A percentile compares a stretch with the other conserved stretches of the same genome.
Conservation (phyloP, 108 stramenopile species). For the Hondaea fermentalgiana region DNA sequence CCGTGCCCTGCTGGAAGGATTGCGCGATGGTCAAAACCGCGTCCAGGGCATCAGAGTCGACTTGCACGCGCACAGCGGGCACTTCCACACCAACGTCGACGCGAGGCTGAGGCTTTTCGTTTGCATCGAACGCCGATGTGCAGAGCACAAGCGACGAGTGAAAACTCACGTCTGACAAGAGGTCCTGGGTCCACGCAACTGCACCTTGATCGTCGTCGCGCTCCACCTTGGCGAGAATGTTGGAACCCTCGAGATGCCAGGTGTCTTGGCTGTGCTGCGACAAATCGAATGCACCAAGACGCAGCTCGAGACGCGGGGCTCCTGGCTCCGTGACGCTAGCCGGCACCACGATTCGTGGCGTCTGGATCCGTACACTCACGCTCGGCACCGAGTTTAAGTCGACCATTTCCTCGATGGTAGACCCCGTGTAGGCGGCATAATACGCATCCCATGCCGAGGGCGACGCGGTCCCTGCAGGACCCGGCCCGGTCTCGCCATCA, state of each 20-base stretch:
- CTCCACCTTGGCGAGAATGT: not conserved
- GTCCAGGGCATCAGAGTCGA: not conserved
- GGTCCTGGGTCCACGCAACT: not conserved
- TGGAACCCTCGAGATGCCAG: not conserved
- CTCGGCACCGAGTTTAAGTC: not conserved
- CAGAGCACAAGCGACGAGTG: not conserved
- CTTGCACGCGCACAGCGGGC: not conserved
- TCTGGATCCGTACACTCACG: not conserved
- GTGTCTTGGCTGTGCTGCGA: not conserved
- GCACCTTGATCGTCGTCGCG: not conserved
- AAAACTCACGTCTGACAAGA: not conserved
- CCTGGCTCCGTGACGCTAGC: not conserved
- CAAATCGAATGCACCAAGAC: not conserved
- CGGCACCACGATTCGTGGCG: not conserved
- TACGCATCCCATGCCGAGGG: slow-evolving; percentile 6
- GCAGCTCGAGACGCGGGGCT: not conserved
- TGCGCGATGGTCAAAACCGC: not conserved
- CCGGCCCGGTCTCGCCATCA: not conserved
- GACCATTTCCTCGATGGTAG: not conserved
- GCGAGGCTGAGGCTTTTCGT: not conserved
- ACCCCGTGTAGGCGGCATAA: not conserved
- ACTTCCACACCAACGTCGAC: not conserved
- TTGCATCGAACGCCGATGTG: not conserved
- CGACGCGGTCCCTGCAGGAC: not conserved
- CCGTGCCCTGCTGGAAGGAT: not conserved